Percentiles rank a stretch among this genome's conserved stretches.
These are phyloP conservation scores for Chlorociboria aeruginascens DNA, from an alignment of 495 filamentous ascomycete species.

Conservation along the genomic window DNA sequence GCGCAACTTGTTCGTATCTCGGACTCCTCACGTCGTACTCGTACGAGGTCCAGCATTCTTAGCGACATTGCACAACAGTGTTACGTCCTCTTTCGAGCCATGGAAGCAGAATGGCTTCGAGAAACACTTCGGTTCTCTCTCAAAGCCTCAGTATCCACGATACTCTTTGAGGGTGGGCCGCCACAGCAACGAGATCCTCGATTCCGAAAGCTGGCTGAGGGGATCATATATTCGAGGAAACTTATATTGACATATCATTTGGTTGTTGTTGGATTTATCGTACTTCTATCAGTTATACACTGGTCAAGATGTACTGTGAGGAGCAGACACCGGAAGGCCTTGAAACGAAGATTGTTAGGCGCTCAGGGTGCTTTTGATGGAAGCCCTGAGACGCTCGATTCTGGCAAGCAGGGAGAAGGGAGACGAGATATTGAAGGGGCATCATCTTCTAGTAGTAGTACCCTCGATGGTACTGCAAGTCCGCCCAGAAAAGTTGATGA, in stretches of 20 bases:
- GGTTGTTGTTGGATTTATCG: conserved; percentile 8
- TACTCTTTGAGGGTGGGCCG: neutral
- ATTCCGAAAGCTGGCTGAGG: conserved; percentile 10
- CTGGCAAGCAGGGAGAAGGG: neutral
- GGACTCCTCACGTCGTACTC: too few species aligned
- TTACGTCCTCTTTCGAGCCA: neutral
- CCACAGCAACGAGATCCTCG: conserved; percentile 6
- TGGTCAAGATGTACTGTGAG: conserved; percentile 11
- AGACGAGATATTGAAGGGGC: conserved; percentile 2
- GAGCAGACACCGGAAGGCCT: conserved; percentile 3
- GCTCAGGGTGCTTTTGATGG: neutral
- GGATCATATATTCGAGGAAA: conserved; percentile 7
- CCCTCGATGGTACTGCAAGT: conserved; percentile 5
- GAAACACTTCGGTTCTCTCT: conserved; percentile 10
- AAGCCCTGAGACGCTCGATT: neutral
- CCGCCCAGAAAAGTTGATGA: conserved; percentile 2
- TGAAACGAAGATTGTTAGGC: neutral
- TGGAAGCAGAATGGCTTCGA: conserved; percentile 15
- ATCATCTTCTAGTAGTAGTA: conserved; percentile 12
- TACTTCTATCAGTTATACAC: conserved; percentile 4
- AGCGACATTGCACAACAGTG: too few species aligned
- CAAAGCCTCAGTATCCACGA: neutral
- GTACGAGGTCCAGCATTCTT: too few species aligned
- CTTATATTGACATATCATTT: conserved; percentile 14
- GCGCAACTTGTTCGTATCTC: neutral